These are phyloP conservation scores for Simplicillium sp. DNA, from an alignment of 2,329 filamentous ascomycete genomes.

Conservation along the genomic window DNA sequence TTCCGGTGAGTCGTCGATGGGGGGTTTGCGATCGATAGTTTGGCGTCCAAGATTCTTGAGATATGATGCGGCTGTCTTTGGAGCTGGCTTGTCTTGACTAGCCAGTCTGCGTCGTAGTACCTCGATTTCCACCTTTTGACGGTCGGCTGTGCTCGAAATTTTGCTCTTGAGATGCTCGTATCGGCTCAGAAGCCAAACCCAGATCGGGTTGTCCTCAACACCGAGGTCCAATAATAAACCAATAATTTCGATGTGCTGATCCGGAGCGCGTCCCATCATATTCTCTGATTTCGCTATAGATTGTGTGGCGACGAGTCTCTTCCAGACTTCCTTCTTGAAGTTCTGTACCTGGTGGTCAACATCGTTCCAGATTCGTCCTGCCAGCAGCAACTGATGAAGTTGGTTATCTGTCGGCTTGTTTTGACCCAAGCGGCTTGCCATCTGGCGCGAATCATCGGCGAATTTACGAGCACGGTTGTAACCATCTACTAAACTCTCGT, in stretches of 20 bases:
- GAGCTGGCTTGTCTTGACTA: slow-evolving; percentile 59
- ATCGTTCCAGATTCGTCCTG: slow-evolving; percentile 90
- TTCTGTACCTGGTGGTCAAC: slow-evolving; percentile 76
- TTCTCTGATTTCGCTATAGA: slow-evolving; percentile 39
- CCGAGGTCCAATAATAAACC: slow-evolving; percentile 83
- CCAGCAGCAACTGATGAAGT: slow-evolving; percentile 77
- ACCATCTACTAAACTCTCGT: slow-evolving; percentile 78
- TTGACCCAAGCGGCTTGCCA: slow-evolving; percentile 48
- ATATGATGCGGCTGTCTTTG: slow-evolving; percentile 63
- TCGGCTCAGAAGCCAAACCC: slow-evolving; percentile 85
- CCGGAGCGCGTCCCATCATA: slow-evolving; percentile 50
- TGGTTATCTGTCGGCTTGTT: slow-evolving; percentile 64
- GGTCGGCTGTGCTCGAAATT: slow-evolving; percentile 70
- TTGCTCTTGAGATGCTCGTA: slow-evolving; percentile 85
- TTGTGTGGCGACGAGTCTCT: slow-evolving; percentile 62
- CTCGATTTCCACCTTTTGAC: slow-evolving; percentile 87
- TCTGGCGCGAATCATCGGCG: slow-evolving; percentile 64
- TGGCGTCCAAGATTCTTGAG: slow-evolving; percentile 65
- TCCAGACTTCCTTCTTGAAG: slow-evolving; percentile 89
- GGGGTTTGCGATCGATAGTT: slow-evolving; percentile 47
- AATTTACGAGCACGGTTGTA: slow-evolving; percentile 77
- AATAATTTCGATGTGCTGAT: slow-evolving; percentile 86
- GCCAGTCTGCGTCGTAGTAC: slow-evolving; percentile 76
- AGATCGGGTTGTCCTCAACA: slow-evolving; percentile 92
- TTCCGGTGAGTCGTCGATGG: slow-evolving; percentile 66